Percentiles rank a stretch among this genome's conserved stretches.
phyloP scores from a whole-genome alignment of 163 green algal genomes.

The Prototheca cutis region DNA sequence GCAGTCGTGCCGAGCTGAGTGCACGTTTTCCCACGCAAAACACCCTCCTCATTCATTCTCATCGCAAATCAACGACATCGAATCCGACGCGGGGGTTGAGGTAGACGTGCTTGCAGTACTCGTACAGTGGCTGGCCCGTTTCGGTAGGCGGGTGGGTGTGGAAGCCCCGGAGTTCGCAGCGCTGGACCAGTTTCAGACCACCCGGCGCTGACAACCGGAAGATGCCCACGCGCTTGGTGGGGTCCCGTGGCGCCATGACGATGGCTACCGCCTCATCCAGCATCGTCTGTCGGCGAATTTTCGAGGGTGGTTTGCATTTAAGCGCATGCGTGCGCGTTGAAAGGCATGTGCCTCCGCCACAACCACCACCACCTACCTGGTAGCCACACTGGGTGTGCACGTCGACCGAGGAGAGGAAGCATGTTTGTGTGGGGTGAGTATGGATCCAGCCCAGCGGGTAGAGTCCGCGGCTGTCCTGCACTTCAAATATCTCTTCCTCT shows the following conservation, averaged over 20 bases:
- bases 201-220: conserved; percentile 84
- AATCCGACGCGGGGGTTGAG: conserved; percentile 58
- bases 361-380: conserved; percentile 40
- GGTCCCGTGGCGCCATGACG: conserved; percentile 87
- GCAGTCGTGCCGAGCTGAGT: no score
- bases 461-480: conserved; percentile 38
- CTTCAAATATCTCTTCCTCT: conserved; percentile 88
- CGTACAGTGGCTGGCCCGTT: conserved; percentile 80
- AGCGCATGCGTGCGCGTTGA: no score
- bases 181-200: conserved; percentile 75
- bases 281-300: conserved; percentile 88
- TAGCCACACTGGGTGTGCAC: conserved; percentile 86
- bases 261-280: conserved; percentile 91
- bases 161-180: conserved; percentile 77
- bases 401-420: conserved; percentile 93
- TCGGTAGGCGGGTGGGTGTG: conserved; percentile 65
- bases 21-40: no score
- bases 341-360: no score
- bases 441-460: conserved; percentile 95
- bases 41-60: no score
- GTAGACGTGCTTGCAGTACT: conserved; percentile 80
- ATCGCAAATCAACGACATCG: conserved; percentile 71
- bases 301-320: no score
- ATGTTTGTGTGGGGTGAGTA: conserved; percentile 92
- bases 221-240: conserved; percentile 65